Conservation (phyloP, 306 rosid genomes). For the Trifolium pratense region DNA sequence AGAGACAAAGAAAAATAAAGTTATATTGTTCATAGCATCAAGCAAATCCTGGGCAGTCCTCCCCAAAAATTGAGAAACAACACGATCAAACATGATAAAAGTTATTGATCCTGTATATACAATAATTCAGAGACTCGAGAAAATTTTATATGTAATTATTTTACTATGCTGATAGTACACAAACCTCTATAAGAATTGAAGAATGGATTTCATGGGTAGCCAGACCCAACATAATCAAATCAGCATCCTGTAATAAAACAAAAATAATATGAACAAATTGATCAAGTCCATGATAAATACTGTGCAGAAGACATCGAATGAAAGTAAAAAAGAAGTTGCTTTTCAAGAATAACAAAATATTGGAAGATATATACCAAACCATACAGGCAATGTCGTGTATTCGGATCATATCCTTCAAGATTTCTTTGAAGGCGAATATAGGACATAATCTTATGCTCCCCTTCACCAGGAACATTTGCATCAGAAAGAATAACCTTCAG, state of each 20-base stretch:
- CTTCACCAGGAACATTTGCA: slow-evolving; percentile 99
- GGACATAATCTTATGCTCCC: slow-evolving; percentile 98
- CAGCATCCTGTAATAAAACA: slow-evolving; percentile 82
- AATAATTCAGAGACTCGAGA: slow-evolving; percentile 30
- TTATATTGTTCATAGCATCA: too few species aligned
- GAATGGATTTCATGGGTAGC: slow-evolving; percentile 98
- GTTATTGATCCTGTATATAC: too few species aligned
- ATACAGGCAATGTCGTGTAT: slow-evolving; percentile 96
- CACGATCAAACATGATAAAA: too few species aligned
- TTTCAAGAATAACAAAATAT: slow-evolving; percentile 28
- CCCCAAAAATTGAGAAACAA: too few species aligned
- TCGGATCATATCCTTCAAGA: slow-evolving; percentile 90
- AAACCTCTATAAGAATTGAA: slow-evolving; percentile 95
- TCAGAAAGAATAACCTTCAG: slow-evolving; percentile 94
- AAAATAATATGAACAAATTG: slow-evolving; percentile 34
- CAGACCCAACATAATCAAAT: slow-evolving; percentile 95
- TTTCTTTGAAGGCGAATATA: slow-evolving; percentile 96
- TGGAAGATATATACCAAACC: slow-evolving; percentile 86
- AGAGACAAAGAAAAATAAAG: too few species aligned
- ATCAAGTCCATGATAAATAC: slow-evolving; percentile 14
- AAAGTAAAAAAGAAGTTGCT: slow-evolving; percentile 6
- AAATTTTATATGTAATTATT: not conserved
- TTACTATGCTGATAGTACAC: slow-evolving; percentile 25
- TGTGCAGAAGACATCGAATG: slow-evolving; percentile 14
- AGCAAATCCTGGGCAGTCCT: too few species aligned